Conservation (phyloP, 1,284 basidiomycete species). For the Trichosporon ovoides region DNA sequence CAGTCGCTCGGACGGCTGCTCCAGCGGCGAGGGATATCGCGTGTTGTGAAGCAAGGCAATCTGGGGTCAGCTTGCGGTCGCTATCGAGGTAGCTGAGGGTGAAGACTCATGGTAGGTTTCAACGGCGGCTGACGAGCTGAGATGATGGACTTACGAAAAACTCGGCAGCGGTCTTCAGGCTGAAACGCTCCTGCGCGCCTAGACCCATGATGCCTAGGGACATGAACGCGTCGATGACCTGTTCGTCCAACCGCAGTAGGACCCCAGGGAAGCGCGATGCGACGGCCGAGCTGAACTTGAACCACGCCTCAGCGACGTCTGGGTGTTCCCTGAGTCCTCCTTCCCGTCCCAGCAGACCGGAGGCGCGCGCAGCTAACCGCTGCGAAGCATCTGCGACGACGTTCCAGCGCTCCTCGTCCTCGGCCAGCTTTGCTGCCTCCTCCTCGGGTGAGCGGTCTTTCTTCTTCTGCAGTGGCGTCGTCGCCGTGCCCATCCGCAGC, state of each 20-base stretch:
- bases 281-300: conserved; percentile 60
- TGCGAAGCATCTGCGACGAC: conserved; percentile 53
- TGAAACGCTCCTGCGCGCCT: conserved; percentile 76
- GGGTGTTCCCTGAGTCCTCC: conserved; percentile 68
- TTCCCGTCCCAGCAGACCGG: conserved; percentile 56
- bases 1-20: conserved; percentile 46
- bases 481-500: conserved; percentile 69
- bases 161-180: conserved; percentile 69
- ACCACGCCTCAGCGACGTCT: conserved; percentile 81
- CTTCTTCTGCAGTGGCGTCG: conserved; percentile 32
- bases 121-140: too few species aligned
- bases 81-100: too few species aligned
- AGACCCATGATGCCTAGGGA: conserved; percentile 66
- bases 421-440: conserved; percentile 23
- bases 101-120: too few species aligned
- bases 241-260: conserved; percentile 64
- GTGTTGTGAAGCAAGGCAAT: conserved; percentile 46
- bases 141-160: conserved; percentile 76
- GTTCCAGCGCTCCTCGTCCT: conserved; percentile 33
- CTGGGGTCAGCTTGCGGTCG: conserved; percentile 17
- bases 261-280: conserved; percentile 66
- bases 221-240: conserved; percentile 65
- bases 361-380: conserved; percentile 59
- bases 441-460: conserved; percentile 30
- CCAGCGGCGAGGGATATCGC: conserved; percentile 43